Base-by-base conservation (phyloP, 768 basidiomycete species). In the Tylopilus balloui region DNA sequence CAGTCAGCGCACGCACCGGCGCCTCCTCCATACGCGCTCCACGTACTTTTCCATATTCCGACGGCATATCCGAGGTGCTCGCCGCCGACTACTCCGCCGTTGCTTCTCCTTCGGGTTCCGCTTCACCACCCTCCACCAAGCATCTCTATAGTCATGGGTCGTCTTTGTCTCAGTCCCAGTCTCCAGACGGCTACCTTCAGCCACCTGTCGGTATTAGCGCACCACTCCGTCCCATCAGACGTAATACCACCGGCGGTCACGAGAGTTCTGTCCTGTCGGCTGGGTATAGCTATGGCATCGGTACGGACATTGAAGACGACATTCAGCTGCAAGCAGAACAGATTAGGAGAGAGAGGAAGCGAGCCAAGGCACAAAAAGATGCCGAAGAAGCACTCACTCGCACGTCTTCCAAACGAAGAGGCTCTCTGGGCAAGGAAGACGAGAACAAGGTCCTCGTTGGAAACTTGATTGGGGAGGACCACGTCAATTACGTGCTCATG, bases 401-500 rank as follows among this genome's bases (percentile, higher is more conserved):
- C 19, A 59, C 54, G 12, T 50, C 52, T 12, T 58, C 58, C 31
- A 52, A 47, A 28, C 64, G 60, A 19, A 52, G 63, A 15, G 61
- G 63, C 21, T 60, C 56, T 6, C 2, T 52, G 17, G 56, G 51
- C 25, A 59, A 54, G 44, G 69, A 63, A 37, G 75, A 78, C 17
- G 81, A 83, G 42, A 71, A 78, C 24, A 71, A 66, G 45, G 84
- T 86, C 4, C 70, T 94, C 12, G 90, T 97, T 0, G 96, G 96
- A 1, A 98, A 98, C 66, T 71, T 98, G 57, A 96, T 99, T 55
- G 91, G 92, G n/a, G 94, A 97, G 66, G 95, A 84, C 61, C 96
- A 99, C 70, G 94, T 88, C 68, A 99, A 99, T 73, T 99, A 97
- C 59, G 90, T 98, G 50, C 73, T 99, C 62, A 98, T 98, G 96